Conservation (phyloP, 805 yeast species). For the Myxozyma neotropica region DNA sequence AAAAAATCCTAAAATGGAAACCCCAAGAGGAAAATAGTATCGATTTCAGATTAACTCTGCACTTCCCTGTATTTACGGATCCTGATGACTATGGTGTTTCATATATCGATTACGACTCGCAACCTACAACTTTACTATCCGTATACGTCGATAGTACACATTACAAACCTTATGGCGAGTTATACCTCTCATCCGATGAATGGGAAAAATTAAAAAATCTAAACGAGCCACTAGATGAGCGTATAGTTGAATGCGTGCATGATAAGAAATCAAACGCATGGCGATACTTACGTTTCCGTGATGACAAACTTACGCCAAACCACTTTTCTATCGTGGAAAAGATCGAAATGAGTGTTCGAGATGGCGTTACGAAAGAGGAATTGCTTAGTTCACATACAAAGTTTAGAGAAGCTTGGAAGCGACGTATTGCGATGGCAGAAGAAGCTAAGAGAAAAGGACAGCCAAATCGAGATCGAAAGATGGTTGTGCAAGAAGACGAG, state of each 20-base stretch:
- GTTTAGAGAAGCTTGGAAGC: slow-evolving; percentile 65
- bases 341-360: slow-evolving; percentile 80
- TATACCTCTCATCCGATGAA: slow-evolving; percentile 66
- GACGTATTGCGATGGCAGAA: slow-evolving; percentile 48
- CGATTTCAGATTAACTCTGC: slow-evolving; percentile 74
- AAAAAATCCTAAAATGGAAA: slow-evolving; percentile 88
- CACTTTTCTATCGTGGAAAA: slow-evolving; percentile 79
- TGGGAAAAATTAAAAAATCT: slow-evolving; percentile 75
- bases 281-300: slow-evolving; percentile 86
- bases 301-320: slow-evolving; percentile 88
- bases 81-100: slow-evolving; percentile 47
- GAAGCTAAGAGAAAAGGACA: not conserved
- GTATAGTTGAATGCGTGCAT: slow-evolving; percentile 83
- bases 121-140: slow-evolving; percentile 67
- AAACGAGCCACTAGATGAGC: slow-evolving; percentile 81
- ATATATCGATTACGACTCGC: slow-evolving; percentile 78
- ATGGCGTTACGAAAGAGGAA: slow-evolving; percentile 81
- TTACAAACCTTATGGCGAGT: slow-evolving; percentile 67
- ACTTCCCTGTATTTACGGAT: slow-evolving; percentile 55
- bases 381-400: slow-evolving; percentile 58
- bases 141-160: slow-evolving; percentile 76
- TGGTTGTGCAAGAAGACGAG: slow-evolving; percentile 1
- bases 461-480: not conserved
- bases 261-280: slow-evolving; percentile 66
- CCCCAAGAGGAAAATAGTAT: slow-evolving; percentile 94